Percentiles rank a stretch among this genome's conserved stretches.
phyloP scores from a whole-genome alignment of 441 rosid species.

The Adansonia rubrostipa region DNA sequence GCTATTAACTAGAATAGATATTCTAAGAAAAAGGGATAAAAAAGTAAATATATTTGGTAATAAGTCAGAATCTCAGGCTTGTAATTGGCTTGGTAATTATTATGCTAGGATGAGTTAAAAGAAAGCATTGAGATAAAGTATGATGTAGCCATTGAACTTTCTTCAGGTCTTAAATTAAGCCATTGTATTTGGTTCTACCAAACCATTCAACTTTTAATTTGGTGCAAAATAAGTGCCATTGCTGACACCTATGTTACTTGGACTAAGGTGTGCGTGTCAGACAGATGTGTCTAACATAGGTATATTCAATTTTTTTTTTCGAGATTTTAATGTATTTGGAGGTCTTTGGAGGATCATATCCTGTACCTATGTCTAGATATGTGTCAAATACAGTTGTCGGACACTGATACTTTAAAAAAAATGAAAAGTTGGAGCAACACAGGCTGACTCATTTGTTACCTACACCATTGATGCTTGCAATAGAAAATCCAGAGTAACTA shows the following conservation, averaged over 20 bases:
- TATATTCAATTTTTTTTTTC: too few relatives aligned
- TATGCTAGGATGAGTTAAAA: background rate
- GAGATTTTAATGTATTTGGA: too few relatives aligned
- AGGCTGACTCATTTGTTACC: background rate
- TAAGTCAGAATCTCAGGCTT: background rate
- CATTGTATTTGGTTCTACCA: background rate
- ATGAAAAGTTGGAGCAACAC: too few relatives aligned
- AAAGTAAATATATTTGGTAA: background rate
- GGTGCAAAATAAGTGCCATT: background rate
- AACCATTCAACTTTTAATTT: slow-evolving; percentile 10
- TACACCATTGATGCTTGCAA: background rate
- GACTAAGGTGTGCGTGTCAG: too few relatives aligned
- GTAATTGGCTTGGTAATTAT: background rate
- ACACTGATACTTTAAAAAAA: too few relatives aligned
- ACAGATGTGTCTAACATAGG: too few relatives aligned
- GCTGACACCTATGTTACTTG: background rate
- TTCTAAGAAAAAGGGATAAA: background rate
- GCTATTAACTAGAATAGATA: background rate
- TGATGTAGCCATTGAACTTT: background rate
- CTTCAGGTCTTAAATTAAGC: slow-evolving; percentile 1
- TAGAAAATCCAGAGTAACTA: background rate
- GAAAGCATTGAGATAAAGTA: background rate
- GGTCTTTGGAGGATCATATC: too few relatives aligned
- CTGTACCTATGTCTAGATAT: too few relatives aligned
- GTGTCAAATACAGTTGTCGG: too few relatives aligned